Conservation (phyloP, 106 monocot genomes). For the Acorus calamus region DNA sequence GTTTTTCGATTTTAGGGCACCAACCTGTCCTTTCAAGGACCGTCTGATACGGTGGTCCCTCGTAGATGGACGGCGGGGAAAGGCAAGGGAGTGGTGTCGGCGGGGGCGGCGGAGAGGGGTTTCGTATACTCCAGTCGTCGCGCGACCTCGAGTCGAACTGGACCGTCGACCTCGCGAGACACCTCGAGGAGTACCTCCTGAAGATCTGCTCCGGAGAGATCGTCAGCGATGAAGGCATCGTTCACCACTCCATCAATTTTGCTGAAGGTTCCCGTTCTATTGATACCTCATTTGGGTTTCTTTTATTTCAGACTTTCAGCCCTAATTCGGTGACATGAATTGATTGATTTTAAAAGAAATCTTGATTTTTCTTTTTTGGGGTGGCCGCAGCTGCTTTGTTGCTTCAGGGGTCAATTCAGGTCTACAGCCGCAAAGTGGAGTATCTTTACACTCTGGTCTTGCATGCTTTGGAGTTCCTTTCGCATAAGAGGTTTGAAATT, state of each 20-base stretch:
- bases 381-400: slow-evolving; percentile 66
- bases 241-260: slow-evolving; percentile 55
- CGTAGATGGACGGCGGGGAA: slow-evolving; percentile 26
- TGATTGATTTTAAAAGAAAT: background rate
- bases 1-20: too few species aligned
- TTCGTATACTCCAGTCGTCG: slow-evolving; percentile 45
- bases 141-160: slow-evolving; percentile 80
- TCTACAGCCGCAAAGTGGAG: slow-evolving; percentile 93
- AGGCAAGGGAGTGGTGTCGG: slow-evolving; percentile 10
- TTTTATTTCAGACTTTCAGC: background rate
- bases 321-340: background rate
- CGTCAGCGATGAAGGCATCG: slow-evolving; percentile 28
- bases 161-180: slow-evolving; percentile 78
- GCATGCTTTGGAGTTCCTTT: slow-evolving; percentile 73
- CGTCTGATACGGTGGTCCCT: background rate
- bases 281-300: background rate
- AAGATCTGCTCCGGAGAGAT: slow-evolving; percentile 88
- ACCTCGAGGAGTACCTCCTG: slow-evolving; percentile 85
- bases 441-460: slow-evolving; percentile 78
- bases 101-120: background rate
- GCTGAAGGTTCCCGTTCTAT: slow-evolving; percentile 50
- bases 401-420: slow-evolving; percentile 84
- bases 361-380: slow-evolving; percentile 6
- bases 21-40: too few species aligned
- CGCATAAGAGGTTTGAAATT: slow-evolving; percentile 55